Percentiles rank a stretch among this genome's conserved stretches.
These are phyloP conservation scores for Eremothecium cymbalariae DNA, from an alignment of 1,139 yeast species.

Conservation along the genomic window DNA sequence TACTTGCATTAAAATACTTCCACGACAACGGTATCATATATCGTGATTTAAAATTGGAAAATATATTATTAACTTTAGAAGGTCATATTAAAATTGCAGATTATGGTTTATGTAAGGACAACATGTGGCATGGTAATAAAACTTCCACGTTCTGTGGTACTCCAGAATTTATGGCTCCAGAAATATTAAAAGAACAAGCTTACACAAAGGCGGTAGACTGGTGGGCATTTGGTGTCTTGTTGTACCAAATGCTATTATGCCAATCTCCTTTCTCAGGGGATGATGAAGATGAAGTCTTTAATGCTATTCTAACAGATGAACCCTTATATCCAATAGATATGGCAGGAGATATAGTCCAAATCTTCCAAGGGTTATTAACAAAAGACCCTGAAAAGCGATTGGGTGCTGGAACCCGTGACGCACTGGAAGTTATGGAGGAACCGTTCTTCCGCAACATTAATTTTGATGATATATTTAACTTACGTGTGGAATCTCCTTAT, in stretches of 20 bases:
- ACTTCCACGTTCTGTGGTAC: slow-evolving; percentile 98
- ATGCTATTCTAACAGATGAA: slow-evolving; percentile 95
- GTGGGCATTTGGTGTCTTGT: slow-evolving; percentile 98
- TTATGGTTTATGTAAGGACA: slow-evolving; percentile 93
- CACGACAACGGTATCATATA: slow-evolving; percentile 95
- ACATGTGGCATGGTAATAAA: slow-evolving; percentile 85
- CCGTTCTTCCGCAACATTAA: slow-evolving; percentile 85
- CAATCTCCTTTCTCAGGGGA: slow-evolving; percentile 98
- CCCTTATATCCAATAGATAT: slow-evolving; percentile 96
- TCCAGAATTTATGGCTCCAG: slow-evolving; percentile 99
- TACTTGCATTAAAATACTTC: slow-evolving; percentile 81
- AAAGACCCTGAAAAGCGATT: slow-evolving; percentile 79
- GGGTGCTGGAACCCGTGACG: slow-evolving; percentile 84
- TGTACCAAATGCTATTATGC: slow-evolving; percentile 92
- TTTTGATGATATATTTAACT: slow-evolving; percentile 73
- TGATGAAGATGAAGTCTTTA: slow-evolving; percentile 96
- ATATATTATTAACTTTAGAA: slow-evolving; percentile 73
- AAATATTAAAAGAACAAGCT: slow-evolving; percentile 82
- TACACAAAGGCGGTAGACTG: slow-evolving; percentile 95
- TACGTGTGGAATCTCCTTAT: slow-evolving; percentile 77
- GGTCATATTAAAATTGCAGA: slow-evolving; percentile 98
- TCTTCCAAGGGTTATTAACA: slow-evolving; percentile 80
- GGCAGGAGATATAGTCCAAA: slow-evolving; percentile 95
- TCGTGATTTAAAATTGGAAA: slow-evolving; percentile 92
- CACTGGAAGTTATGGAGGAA: slow-evolving; percentile 89